Conservation (phyloP, 306 rosid genomes). For the Vigna trinervia region DNA sequence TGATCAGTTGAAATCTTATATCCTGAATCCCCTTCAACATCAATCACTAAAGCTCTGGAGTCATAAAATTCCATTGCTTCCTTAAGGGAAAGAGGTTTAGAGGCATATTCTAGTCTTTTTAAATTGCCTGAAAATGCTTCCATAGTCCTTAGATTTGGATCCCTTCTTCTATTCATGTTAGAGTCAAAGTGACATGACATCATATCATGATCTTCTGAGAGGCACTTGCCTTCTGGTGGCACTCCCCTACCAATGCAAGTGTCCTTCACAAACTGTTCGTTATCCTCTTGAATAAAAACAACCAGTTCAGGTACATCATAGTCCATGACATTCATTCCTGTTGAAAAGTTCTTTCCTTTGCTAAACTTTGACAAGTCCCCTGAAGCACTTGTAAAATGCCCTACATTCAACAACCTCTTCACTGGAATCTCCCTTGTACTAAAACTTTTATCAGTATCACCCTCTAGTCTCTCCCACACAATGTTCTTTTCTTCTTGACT, state of each 20-base stretch:
- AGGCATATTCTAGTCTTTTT: conserved; percentile 32
- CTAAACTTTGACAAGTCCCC: conserved; percentile 26
- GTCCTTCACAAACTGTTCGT: conserved; percentile 63
- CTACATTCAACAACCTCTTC: conserved; percentile 15
- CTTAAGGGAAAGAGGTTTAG: conserved; percentile 37
- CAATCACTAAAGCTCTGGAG: conserved; percentile 35
- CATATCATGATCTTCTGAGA: conserved; percentile 37
- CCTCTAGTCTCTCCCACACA: neutral
- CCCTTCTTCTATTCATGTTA: conserved; percentile 39
- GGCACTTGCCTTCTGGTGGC: conserved; percentile 33
- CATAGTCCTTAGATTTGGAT: conserved; percentile 42
- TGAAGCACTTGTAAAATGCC: neutral
- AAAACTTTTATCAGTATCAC: conserved; percentile 19
- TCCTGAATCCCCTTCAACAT: conserved; percentile 43
- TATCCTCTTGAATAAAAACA: conserved; percentile 76
- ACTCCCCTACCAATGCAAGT: conserved; percentile 50
- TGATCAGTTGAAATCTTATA: conserved; percentile 37
- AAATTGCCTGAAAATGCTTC: conserved; percentile 40
- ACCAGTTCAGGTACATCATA: conserved; percentile 71
- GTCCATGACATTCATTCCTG: conserved; percentile 47
- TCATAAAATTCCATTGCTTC: conserved; percentile 40
- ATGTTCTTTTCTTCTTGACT: conserved; percentile 30
- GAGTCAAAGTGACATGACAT: conserved; percentile 38
- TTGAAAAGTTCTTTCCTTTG: conserved; percentile 40
- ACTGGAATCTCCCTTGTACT: conserved; percentile 49